Conservation (phyloP, 1,284 basidiomycete genomes). For the Ceratobasidium sp. region DNA sequence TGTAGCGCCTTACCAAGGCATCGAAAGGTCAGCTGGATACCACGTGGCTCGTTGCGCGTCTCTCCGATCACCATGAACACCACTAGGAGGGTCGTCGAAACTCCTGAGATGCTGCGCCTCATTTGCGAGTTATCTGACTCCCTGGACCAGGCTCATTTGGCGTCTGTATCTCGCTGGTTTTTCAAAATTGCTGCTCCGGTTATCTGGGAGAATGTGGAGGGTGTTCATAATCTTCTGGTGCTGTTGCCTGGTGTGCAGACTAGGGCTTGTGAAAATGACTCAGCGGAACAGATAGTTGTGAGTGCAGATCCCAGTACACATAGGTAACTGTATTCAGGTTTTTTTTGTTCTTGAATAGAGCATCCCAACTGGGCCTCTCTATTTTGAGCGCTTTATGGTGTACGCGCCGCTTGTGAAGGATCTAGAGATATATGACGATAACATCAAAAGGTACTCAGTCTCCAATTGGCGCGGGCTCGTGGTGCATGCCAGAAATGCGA, state of each 20-base stretch:
- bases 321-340: not conserved
- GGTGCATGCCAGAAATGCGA: no score
- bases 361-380: not conserved
- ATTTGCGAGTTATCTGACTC: not conserved
- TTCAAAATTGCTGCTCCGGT: not conserved
- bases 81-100: not conserved
- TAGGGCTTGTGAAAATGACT: not conserved
- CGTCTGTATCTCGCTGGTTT: not conserved
- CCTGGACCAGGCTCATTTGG: not conserved
- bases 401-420: not conserved
- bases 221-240: not conserved
- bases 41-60: no score
- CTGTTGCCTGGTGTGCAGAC: conserved; percentile 2
- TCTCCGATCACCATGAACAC: no score
- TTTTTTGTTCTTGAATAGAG: not conserved
- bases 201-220: not conserved
- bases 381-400: not conserved
- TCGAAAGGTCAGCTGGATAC: no score
- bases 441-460: not conserved
- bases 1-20: no score
- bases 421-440: not conserved
- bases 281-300: not conserved
- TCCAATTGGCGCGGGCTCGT: not conserved
- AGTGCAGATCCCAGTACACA: not conserved
- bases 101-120: not conserved